Base-by-base conservation (phyloP, 495 filamentous ascomycete genomes). In the Talaromyces ruber region DNA sequence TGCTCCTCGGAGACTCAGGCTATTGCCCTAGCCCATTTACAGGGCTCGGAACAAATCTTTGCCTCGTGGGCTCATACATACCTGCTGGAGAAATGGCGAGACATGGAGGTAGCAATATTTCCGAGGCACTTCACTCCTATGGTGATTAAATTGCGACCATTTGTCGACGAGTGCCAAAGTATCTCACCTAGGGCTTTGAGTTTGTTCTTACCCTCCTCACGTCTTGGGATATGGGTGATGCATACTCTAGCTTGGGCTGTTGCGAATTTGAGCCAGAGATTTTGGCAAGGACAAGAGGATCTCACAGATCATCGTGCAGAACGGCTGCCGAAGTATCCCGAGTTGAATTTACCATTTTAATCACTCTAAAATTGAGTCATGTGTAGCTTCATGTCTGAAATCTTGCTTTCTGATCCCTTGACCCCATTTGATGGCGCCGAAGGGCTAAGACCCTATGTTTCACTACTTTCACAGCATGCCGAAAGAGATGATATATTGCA, bases 1-100 rank as follows among this genome's bases (percentile, higher is more conserved):
- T 73, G 0, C 71, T 86, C 2, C n/a, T 86, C 8, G 85, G 84
- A 4, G 84, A 87, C 65, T 77, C 84, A 1, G 84, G 69, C 3
- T 80, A 83, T 59, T 81, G 79, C 61, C 77, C 81, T 0, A 71
- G 73, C 6, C 67, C 75, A 0, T 72, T 71, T 22, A 81, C 76
- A 21, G 81, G 82, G 2, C 75, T 82, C 71, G 82, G 81, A 0
- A 83, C 80, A 0, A 74, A 76, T 0, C 64, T 64, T n/a, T 66
- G 70, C 7, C 64, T 85, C 0, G 71, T 77, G 9, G 81, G 82
- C 9, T 77, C 80, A 0, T 85, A 83, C 60, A 55, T 82, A 2
- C 72, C 84, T 0, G 82, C 82, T 1, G 81, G 81, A 12, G 81
- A 84, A 65, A 74, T 85, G 32, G 68, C 63, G 22, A 71, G 30